Evolutionary conservation across 23 red algal genomes (phyloP), one percentile per base, ranked within the genome.

Genomic region (Porphyridium purpureum): DNA sequence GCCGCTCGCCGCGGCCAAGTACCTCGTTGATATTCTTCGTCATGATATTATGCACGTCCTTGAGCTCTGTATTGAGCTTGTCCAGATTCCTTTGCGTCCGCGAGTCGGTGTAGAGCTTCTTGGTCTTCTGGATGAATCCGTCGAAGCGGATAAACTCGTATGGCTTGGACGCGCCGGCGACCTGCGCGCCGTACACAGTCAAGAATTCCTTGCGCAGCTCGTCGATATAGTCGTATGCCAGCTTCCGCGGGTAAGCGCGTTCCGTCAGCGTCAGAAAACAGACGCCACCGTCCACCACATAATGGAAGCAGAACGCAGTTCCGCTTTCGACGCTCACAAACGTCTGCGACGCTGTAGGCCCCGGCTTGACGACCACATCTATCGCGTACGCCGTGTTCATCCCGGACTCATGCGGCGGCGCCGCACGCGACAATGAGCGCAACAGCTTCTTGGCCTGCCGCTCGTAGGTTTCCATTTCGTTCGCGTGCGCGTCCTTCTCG

Each of bases 81-180:
- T 83, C 74, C 22, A 94, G 25, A 42, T 94, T 94, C 46, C 88
- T 66, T 34, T 76, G 67, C 29, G 88, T 82, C 40, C 81, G 76
- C 24, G 88, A 79, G 47, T 94, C 80, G 58, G 62, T 74, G 54
- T 94, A 94, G 42, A 94, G 64, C 57, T 84, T 84, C 56, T 94
- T 94, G 35, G 88, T 84, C 67, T 94, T 94, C 41, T 85, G 77
- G 33, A 94, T 83, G 33, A 94, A 94, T 9, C 60, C 74, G 64
- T 94, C 83, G 35, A 94, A 94, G 5, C 88, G 88, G 35, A 94
- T 94, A 32, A 94, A 83, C 41, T 94, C 88, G 38, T 94, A 94
- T 25, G 88, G 88, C 48, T 78, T 64, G 4, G 55, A 66, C 3
- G 88, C 88, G 24, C 36, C 29, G 0, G 33, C 69, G 36, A 94